Conservation (phyloP, 2,329 filamentous ascomycete species). For the Paecilomyces variotii region DNA sequence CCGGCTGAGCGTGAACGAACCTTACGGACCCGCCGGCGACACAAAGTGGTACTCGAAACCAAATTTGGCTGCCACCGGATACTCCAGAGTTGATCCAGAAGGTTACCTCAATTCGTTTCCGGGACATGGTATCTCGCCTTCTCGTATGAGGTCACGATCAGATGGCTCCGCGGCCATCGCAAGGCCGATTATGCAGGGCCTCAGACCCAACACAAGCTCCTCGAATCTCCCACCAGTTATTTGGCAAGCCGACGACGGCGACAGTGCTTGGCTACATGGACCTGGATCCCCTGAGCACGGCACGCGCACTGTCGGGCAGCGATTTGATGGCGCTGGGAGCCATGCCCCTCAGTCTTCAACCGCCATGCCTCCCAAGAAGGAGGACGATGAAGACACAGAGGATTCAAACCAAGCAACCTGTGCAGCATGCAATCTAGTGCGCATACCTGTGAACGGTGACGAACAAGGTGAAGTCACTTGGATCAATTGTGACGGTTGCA, state of each 20-base stretch:
- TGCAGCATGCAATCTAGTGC: constrained; percentile 49
- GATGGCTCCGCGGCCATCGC: constrained; percentile 34
- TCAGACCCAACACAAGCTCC: constrained; percentile 32
- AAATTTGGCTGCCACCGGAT: constrained; percentile 11
- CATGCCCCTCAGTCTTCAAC: not conserved
- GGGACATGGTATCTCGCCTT: constrained; percentile 17
- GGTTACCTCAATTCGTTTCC: constrained; percentile 9
- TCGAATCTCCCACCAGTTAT: constrained; percentile 24
- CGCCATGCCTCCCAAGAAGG: constrained; percentile 9
- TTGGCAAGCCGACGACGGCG: constrained; percentile 24
- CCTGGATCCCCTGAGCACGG: constrained; percentile 6
- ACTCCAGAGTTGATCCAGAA: constrained; percentile 9
- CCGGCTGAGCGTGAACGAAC: constrained; percentile 24
- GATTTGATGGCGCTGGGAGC: not conserved
- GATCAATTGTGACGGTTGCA: constrained; percentile 62
- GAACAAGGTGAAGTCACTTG: constrained; percentile 51
- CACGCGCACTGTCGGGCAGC: constrained; percentile 7
- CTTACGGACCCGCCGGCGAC: constrained; percentile 16
- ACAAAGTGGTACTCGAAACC: constrained; percentile 14
- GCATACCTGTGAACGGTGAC: constrained; percentile 41
- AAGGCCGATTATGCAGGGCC: constrained; percentile 26
- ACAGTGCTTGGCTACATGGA: constrained; percentile 7
- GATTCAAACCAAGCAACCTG: constrained; percentile 42
- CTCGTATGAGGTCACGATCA: constrained; percentile 34
- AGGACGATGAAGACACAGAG: constrained; percentile 17